phyloP scores from a whole-genome alignment of 129 eudicot genomes.

The Lactuca saligna region DNA sequence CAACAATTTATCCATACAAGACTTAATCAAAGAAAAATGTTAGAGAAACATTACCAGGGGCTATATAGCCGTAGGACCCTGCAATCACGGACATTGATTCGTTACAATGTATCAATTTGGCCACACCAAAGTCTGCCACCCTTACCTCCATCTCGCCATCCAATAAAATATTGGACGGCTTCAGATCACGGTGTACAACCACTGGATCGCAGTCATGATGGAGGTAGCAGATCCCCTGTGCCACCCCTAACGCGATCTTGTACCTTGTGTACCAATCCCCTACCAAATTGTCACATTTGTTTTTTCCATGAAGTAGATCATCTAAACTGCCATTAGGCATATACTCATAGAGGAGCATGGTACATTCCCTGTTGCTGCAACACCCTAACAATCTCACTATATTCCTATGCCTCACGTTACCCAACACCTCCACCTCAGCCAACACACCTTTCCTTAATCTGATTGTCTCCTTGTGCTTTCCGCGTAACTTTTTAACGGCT shows the following conservation, averaged over 20 bases:
- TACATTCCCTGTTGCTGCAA: constrained; percentile 76
- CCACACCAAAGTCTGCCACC: constrained; percentile 99
- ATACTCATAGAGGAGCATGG: constrained; percentile 93
- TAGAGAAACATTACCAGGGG: constrained; percentile 61
- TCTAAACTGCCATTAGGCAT: constrained; percentile 98
- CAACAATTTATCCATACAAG: background rate
- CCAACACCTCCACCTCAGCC: constrained; percentile 96
- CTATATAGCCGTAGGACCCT: constrained; percentile 98
- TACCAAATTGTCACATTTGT: constrained; percentile 65
- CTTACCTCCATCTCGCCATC: constrained; percentile 93
- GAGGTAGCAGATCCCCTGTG: constrained; percentile 89
- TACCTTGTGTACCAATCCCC: constrained; percentile 89
- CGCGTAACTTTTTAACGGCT: constrained; percentile 93
- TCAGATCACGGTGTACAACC: constrained; percentile 89
- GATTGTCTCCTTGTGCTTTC: constrained; percentile 70
- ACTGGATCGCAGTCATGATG: constrained; percentile 98
- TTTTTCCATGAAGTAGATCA: constrained; percentile 76
- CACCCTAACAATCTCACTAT: constrained; percentile 91
- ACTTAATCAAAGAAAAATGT: background rate
- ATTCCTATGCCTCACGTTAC: constrained; percentile 90
- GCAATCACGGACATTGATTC: constrained; percentile 98
- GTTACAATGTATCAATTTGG: constrained; percentile 74
- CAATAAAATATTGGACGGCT: constrained; percentile 84
- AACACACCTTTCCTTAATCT: constrained; percentile 76
- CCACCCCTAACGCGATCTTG: constrained; percentile 94